phyloP scores from a whole-genome alignment of 1,284 basidiomycete species.

The Albatrellus sp. region DNA sequence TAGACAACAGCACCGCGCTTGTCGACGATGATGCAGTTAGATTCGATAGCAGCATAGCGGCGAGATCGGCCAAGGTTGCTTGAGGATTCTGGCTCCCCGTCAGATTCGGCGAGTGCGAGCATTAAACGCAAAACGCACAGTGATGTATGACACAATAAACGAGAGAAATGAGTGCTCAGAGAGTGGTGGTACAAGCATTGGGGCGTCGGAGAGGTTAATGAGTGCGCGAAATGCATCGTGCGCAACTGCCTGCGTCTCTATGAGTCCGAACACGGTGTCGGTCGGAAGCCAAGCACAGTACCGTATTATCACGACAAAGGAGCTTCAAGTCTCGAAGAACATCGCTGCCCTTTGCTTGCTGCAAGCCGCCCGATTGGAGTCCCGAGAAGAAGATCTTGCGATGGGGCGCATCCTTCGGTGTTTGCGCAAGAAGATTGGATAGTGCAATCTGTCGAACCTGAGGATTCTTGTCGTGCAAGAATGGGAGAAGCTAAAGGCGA shows the following conservation, averaged over 20 bases:
- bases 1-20: constrained; percentile 52
- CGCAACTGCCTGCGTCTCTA: constrained; percentile 59
- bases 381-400: constrained; percentile 66
- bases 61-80: constrained; percentile 85
- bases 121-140: constrained; percentile 43
- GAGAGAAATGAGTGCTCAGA: constrained; percentile 67
- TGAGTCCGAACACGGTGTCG: constrained; percentile 1
- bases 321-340: constrained; percentile 69
- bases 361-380: constrained; percentile 40
- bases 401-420: constrained; percentile 57
- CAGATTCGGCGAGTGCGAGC: background rate
- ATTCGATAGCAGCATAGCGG: constrained; percentile 95
- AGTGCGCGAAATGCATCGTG: constrained; percentile 93
- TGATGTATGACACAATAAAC: constrained; percentile 86
- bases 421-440: constrained; percentile 73
- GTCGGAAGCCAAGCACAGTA: constrained; percentile 20
- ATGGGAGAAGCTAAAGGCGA: constrained; percentile 62
- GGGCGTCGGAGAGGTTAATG: constrained; percentile 87
- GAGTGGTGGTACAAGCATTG: constrained; percentile 57
- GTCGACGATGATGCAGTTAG: constrained; percentile 71
- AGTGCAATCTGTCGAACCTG: constrained; percentile 83
- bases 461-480: constrained; percentile 79
- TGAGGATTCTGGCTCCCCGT: constrained; percentile 58
- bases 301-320: constrained; percentile 78
- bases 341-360: constrained; percentile 53